phyloP scores from a whole-genome alignment of 2,329 filamentous ascomycete genomes.

The Penicillium sp. region DNA sequence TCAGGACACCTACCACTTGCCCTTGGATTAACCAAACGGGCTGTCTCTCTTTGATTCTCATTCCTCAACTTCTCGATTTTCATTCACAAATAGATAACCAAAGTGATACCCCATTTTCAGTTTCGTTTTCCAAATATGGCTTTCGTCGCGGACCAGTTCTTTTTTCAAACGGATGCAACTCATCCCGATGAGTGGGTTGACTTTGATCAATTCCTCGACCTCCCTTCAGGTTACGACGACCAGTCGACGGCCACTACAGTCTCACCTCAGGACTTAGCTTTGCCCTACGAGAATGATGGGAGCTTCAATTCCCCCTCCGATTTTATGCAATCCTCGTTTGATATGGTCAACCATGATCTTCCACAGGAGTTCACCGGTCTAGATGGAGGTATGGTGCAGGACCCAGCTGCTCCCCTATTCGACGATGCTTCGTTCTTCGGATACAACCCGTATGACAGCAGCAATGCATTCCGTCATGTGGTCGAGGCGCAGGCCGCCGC shows the following conservation, averaged over 20 bases:
- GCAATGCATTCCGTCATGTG: conserved; percentile 29
- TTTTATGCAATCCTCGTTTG: conserved; percentile 24
- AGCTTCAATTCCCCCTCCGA: conserved; percentile 21
- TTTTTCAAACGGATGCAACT: conserved; percentile 23
- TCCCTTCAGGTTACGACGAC: conserved; percentile 29
- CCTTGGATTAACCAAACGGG: background rate
- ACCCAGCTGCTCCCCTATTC: conserved; percentile 15
- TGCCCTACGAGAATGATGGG: conserved; percentile 28
- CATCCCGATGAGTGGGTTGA: conserved; percentile 33
- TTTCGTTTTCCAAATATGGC: conserved; percentile 24
- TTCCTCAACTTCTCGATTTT: background rate
- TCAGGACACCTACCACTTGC: background rate
- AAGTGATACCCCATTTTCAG: conserved; percentile 10
- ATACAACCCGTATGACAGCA: conserved; percentile 19
- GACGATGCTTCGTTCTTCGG: conserved; percentile 16
- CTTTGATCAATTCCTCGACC: conserved; percentile 37
- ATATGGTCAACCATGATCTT: conserved; percentile 25
- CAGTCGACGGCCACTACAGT: conserved; percentile 33
- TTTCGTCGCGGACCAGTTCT: conserved; percentile 26
- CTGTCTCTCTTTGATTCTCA: background rate
- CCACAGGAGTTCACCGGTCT: conserved; percentile 19
- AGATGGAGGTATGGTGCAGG: conserved; percentile 18
- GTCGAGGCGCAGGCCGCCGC: conserved; percentile 41
- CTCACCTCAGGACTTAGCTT: conserved; percentile 30
- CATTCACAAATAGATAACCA: background rate